Conservation (phyloP, 2,329 filamentous ascomycete genomes). For the Cladophialophora immunda region DNA sequence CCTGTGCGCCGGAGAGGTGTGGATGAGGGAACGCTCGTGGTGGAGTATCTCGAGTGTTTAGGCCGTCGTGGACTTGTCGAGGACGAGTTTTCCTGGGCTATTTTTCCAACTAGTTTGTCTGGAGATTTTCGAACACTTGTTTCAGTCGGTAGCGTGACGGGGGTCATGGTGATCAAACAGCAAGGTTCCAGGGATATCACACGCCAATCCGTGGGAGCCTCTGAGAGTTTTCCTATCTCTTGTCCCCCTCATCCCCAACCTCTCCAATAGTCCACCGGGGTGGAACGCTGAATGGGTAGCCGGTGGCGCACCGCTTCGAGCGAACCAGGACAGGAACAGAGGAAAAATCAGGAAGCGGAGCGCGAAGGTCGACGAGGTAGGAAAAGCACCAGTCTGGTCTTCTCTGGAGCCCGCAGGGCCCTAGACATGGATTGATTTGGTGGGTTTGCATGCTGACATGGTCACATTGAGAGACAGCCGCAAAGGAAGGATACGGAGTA, state of each 20-base stretch:
- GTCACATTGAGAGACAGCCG: constrained; percentile 32
- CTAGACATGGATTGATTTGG: constrained; percentile 15
- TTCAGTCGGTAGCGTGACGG: constrained; percentile 35
- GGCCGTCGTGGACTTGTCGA: constrained; percentile 5
- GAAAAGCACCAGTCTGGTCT: constrained; percentile 1
- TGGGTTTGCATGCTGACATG: constrained; percentile 36
- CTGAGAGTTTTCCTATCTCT: constrained; percentile 1
- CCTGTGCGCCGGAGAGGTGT: constrained; percentile 15
- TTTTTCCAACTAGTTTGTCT: constrained; percentile 19
- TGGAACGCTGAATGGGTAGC: constrained; percentile 17
- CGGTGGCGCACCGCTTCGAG: constrained; percentile 14
- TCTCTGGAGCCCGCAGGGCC: constrained; percentile 19
- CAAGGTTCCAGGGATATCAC: constrained; percentile 26
- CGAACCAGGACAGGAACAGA: constrained; percentile 25
- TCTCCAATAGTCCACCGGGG: constrained; percentile 25
- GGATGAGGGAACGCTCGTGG: constrained; percentile 5
- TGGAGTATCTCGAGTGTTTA: constrained; percentile 3
- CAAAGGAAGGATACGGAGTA: constrained; percentile 26
- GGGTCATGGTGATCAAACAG: constrained; percentile 36
- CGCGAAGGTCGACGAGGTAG: constrained; percentile 11
- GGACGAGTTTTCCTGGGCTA: constrained; percentile 23
- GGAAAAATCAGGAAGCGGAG: constrained; percentile 9
- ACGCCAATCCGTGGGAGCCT: constrained; percentile 29
- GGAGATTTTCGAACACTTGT: constrained; percentile 26
- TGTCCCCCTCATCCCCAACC: constrained; percentile 23